Base-by-base conservation (phyloP, 169 alveolate species). In the Plasmodium chabaudi region DNA sequence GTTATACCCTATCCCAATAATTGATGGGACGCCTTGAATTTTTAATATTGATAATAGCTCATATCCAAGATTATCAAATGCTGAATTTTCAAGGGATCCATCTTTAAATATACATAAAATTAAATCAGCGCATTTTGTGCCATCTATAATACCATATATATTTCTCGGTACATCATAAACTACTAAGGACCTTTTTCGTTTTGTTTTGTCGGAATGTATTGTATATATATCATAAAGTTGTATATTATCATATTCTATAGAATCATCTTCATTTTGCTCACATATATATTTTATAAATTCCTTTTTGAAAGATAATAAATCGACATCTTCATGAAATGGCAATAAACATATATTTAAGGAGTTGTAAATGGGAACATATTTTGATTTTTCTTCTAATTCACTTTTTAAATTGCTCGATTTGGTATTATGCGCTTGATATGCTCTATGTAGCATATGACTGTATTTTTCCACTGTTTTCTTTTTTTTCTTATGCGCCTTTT, bases 21-120 rank as follows among this genome's bases (percentile, higher is more conserved):
- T 93, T 39, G 96, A 71, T 13, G 96, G 96, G 23, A 94, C 91
- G 5, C 96, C 96, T 87, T 94, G 96, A 44, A 75, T 87, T 79
- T 93, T 79, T 34, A 94, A 49, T 15, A 88, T 79, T 19, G 95
- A 91, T 69, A 94, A 69, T 17, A 92, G 70, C 23, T 90, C 87
- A 87, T 94, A 94, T 56, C 90, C 90, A 63, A 69, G 49, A 67
- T 82, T 84, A 60, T 82, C 90, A 49, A 82, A 82, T 9, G 74
- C 17, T 0, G 90, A 82, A 55, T 82, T 68, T 46, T 82, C 86
- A 56, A 82, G 23, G 19, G 63, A 7, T 15, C 73, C 90, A 82
- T 82, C 86, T 72, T 82, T 82, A 82, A 82, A 82, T 19, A 82
- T 39, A 68, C 90, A 82, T 49, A 82, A 82, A 25, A 82, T 55